Evolutionary conservation across 805 yeast genomes (phyloP).

Genomic region (Starmerella apicola): DNA sequence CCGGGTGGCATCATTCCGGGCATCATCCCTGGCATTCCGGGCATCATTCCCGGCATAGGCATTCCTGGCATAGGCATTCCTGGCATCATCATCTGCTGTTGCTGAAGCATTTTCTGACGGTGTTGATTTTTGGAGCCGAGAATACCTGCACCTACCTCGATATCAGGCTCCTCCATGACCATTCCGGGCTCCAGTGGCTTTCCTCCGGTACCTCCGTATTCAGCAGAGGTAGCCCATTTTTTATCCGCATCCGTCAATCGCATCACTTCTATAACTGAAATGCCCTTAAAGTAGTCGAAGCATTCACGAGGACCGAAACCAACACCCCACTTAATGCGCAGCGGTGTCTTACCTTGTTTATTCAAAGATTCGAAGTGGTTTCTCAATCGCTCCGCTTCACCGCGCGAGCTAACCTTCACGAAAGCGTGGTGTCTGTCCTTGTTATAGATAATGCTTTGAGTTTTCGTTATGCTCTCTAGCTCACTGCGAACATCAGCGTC

Average conservation of each 20-base stretch:
- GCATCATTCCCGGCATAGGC: slow-evolving; percentile 17
- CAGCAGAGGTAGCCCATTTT: slow-evolving; percentile 78
- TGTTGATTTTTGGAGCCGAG: slow-evolving; percentile 29
- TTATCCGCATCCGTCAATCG: slow-evolving; percentile 90
- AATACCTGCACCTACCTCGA: slow-evolving; percentile 88
- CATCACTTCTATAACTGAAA: slow-evolving; percentile 72
- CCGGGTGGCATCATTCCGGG: slow-evolving; percentile 16
- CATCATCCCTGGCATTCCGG: slow-evolving; percentile 19
- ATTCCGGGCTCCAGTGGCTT: slow-evolving; percentile 64
- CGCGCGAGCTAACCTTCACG: slow-evolving; percentile 82
- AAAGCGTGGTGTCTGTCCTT: slow-evolving; percentile 90
- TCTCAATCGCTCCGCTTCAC: slow-evolving; percentile 78
- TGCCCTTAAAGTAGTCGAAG: slow-evolving; percentile 86
- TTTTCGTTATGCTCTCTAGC: slow-evolving; percentile 77
- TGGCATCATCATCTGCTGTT: slow-evolving; percentile 18
- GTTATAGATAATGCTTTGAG: slow-evolving; percentile 80
- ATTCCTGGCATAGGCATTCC: slow-evolving; percentile 19
- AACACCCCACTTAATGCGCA: slow-evolving; percentile 96
- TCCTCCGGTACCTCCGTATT: slow-evolving; percentile 97
- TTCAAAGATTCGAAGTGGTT: slow-evolving; percentile 46
- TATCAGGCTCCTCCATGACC: slow-evolving; percentile 93
- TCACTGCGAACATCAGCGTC: slow-evolving; percentile 58
- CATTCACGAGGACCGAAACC: slow-evolving; percentile 99
- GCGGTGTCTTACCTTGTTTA: slow-evolving; percentile 46
- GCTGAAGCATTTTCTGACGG: slow-evolving; percentile 9